Evolutionary conservation across 176 grass and related monocot species (phyloP), one percentile per base, ranked within the genome.

Genomic region (Melocanna baccifera): DNA sequence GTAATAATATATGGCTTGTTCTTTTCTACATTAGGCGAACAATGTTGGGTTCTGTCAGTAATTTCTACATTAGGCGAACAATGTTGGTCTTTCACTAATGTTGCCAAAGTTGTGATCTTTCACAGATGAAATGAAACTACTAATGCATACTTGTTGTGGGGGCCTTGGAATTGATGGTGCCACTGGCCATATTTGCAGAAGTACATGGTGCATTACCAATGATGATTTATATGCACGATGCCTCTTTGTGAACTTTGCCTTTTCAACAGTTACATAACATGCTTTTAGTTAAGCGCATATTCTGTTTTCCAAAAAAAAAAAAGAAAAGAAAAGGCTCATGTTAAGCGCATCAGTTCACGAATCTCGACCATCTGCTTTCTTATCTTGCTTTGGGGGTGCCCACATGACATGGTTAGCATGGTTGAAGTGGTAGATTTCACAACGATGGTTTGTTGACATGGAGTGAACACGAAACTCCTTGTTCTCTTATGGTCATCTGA

Each of bases 1-100:
- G 94, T 93, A 63, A 1, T 62, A 86, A 26, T 42, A 55, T 3
- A 75, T 69, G 20, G 61, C 29, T 25, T 67, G 22, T 40, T 67
- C 45, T 58, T 68, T 58, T 1, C 22, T 68, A 10, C 1, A 34
- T 67, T 12, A 53, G 48, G 6, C 50, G 10, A 53, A 63, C 56
- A n/a, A 48, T 19, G 22, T 51, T 56, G 22, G 48, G 30, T 7
- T 53, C 42, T 67, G 4, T 57, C 46, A 51, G 42, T 70, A 40
- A 61, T 69, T 13, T 70, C 67, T 72, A 13, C 0, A 26, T 71
- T 12, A 45, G 53, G 3, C 57, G 16, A 69, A 58, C 64, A 20
- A 46, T 30, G 19, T 75, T 63, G 19, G 46, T 62, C 40, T 67
- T 6, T 57, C 46, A 51, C 32, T 70, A 40, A 61, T 69, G 62